These are phyloP conservation scores for Aureobasidium sp. DNA, from an alignment of 2,329 filamentous ascomycete species.

Conservation along the genomic window DNA sequence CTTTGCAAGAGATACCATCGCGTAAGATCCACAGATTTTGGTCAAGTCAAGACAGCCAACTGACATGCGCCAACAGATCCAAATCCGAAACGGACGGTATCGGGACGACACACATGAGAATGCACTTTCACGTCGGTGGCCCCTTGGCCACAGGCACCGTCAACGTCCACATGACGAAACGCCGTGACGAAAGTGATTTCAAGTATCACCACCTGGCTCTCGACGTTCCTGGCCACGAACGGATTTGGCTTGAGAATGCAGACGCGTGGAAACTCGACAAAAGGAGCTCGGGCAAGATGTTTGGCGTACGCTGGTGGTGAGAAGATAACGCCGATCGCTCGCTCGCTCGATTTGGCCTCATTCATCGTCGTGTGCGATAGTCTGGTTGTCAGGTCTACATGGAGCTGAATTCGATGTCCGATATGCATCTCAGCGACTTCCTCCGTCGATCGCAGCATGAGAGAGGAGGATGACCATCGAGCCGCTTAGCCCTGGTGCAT, in stretches of 20 bases:
- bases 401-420: not conserved
- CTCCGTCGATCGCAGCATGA: not conserved
- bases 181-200: constrained; percentile 57
- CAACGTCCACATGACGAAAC: constrained; percentile 69
- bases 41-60: not conserved
- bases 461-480: not conserved
- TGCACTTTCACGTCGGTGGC: constrained; percentile 84
- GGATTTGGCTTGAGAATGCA: constrained; percentile 60
- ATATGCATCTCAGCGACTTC: not conserved
- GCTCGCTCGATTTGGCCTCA: not conserved
- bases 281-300: constrained; percentile 41
- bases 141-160: constrained; percentile 67
- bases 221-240: constrained; percentile 62
- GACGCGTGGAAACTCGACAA: constrained; percentile 42
- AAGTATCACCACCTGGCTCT: constrained; percentile 75
- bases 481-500: not conserved
- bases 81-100: constrained; percentile 61
- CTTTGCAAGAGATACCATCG: constrained; percentile 62
- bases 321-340: not conserved
- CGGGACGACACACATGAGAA: constrained; percentile 72
- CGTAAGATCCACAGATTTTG: constrained; percentile 26
- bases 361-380: not conserved
- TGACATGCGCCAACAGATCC: constrained; percentile 43
- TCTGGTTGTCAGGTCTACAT: constrained; percentile 8
- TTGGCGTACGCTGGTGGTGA: constrained; percentile 54